Conservation (phyloP, 202 grass and related monocot genomes). For the Setaria italica region DNA sequence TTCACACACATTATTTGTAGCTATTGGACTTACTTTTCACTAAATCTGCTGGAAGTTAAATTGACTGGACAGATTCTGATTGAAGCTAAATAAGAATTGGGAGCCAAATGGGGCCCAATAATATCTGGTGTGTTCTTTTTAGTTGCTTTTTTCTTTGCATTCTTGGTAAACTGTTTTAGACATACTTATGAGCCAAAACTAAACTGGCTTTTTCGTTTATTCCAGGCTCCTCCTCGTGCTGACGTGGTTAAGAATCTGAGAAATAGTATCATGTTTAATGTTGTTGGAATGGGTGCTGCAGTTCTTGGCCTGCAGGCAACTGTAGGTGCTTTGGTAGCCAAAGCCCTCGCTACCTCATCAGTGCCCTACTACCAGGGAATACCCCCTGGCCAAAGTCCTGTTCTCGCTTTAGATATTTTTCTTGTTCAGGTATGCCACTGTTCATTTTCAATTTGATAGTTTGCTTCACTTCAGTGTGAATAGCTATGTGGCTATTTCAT, state of each 20-base stretch:
- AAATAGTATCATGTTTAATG: conserved; percentile 71
- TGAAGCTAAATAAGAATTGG: not conserved
- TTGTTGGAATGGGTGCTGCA: conserved; percentile 85
- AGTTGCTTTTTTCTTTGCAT: not conserved
- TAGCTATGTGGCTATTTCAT: not conserved
- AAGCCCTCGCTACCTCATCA: conserved; percentile 71
- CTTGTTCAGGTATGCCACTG: conserved; percentile 75
- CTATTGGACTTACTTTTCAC: not conserved
- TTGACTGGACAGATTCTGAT: not conserved
- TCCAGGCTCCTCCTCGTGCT: conserved; percentile 82
- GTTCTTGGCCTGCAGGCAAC: conserved; percentile 92
- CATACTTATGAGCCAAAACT: conserved; percentile 7
- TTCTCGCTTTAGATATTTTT: conserved; percentile 88
- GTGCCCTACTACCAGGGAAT: conserved; percentile 88
- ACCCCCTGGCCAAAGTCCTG: conserved; percentile 75
- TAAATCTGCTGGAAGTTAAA: conserved; percentile 13
- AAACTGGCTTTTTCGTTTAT: conserved; percentile 20
- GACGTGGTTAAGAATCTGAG: conserved; percentile 83
- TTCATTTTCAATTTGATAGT: not conserved
- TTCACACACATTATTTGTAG: not conserved
- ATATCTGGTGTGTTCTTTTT: not conserved
- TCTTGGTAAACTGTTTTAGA: not conserved
- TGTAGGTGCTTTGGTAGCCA: conserved; percentile 72
- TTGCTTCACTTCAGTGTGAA: not conserved
- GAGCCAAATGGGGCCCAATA: not conserved